These are phyloP conservation scores for Calonectria pauciramosa DNA, from an alignment of 2,329 filamentous ascomycete species.

Conservation along the genomic window DNA sequence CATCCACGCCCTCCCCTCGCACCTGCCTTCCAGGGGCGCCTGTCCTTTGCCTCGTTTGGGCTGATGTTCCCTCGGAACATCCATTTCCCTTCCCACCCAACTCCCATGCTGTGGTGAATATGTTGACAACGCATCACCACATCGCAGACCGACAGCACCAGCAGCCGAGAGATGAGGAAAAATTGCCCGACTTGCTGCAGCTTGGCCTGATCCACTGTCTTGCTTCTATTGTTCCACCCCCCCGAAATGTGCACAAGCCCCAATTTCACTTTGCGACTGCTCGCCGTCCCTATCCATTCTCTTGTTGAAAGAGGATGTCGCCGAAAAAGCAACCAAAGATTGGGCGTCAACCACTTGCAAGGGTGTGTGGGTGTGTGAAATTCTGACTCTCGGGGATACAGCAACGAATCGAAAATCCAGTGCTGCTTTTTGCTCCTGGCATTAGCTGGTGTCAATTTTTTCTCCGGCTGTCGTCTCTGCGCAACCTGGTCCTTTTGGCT, in stretches of 20 bases:
- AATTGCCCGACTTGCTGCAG: conserved; percentile 48
- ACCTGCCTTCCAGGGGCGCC: conserved; percentile 26
- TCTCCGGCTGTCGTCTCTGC: background rate
- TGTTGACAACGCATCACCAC: conserved; percentile 67
- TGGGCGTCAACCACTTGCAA: conserved; percentile 5
- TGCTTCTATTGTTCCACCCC: conserved; percentile 38
- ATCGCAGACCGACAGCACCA: conserved; percentile 37
- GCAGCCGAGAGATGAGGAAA: conserved; percentile 19
- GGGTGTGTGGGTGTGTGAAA: conserved; percentile 39
- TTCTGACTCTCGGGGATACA: conserved; percentile 27
- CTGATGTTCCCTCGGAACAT: conserved; percentile 30
- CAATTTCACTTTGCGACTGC: conserved; percentile 34
- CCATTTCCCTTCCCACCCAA: conserved; percentile 42
- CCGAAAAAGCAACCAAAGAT: conserved; percentile 42
- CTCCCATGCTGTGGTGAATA: conserved; percentile 50
- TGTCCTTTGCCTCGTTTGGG: conserved; percentile 28
- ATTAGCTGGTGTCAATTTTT: background rate
- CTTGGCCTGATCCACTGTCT: conserved; percentile 49
- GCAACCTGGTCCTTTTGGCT: conserved; percentile 39
- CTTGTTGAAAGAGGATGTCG: conserved; percentile 31
- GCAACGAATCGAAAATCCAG: conserved; percentile 44
- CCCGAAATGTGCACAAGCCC: conserved; percentile 32
- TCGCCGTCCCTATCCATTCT: conserved; percentile 32
- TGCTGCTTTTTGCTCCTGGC: conserved; percentile 49
- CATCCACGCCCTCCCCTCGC: conserved; percentile 15